A percentile compares a stretch with the other conserved stretches of the same genome.
phyloP scores from a whole-genome alignment of 352 stramenopile species.

The Blastocystis sp. region DNA sequence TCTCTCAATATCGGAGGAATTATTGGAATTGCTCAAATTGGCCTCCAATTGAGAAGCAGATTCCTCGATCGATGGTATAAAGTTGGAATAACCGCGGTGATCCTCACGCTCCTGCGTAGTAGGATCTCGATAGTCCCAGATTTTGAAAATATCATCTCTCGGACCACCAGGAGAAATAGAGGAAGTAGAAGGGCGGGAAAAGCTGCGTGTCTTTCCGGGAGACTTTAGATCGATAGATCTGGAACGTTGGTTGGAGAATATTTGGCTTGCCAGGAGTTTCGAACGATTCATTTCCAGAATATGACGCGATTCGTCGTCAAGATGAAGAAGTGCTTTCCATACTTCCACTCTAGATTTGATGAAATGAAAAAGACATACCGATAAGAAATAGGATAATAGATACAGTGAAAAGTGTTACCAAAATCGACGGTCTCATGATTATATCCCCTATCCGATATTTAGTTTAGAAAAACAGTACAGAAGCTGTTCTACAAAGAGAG shows the following conservation, averaged over 20 bases:
- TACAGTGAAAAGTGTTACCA: not conserved
- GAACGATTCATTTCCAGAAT: not conserved
- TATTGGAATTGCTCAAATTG: too few species aligned
- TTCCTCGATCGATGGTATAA: too few species aligned
- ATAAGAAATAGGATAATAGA: not conserved
- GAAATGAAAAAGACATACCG: not conserved
- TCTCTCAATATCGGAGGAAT: too few species aligned
- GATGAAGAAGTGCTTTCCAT: constrained; percentile 11
- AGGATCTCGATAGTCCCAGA: not conserved
- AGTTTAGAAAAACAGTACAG: not conserved
- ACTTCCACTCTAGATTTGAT: not conserved
- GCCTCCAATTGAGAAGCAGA: too few species aligned
- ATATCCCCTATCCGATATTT: not conserved
- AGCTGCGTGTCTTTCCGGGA: too few species aligned
- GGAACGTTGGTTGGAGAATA: not conserved
- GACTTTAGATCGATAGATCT: too few species aligned
- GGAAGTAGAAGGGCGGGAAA: not conserved
- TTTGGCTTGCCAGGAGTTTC: not conserved
- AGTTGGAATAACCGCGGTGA: too few species aligned
- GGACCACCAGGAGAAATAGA: not conserved
- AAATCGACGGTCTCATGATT: not conserved
- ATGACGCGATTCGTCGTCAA: not conserved
- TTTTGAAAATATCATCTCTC: not conserved
- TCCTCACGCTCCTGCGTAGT: too few species aligned
- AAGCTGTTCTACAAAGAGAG: not conserved